Evolutionary conservation across 176 grass and related monocot genomes (phyloP), one percentile per base, ranked within the genome.

Genomic region (Cenchrus purpureus): DNA sequence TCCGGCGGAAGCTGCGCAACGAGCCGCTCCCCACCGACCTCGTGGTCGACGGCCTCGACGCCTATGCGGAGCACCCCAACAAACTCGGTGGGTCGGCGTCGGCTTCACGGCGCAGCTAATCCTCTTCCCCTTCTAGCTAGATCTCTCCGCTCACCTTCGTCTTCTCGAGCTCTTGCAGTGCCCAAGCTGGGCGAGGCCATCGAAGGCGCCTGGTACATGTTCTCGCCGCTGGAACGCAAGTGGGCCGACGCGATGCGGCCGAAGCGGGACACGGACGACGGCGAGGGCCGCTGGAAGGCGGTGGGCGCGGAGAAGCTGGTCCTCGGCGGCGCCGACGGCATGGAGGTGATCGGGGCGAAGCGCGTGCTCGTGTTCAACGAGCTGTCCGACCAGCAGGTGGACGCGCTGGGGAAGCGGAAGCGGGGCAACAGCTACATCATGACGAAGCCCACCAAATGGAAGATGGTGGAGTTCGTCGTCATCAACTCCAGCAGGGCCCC

Each of bases 381-480:
- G 53, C 2, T 10, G 28, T 11, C 48, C 45, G 16, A 20, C 61
- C 9, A 65, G 14, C 9, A 65, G 22, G 8, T 1, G 44, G 77
- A 15, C 16, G 16, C 29, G 22, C 0, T 0, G 6, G 54, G 25
- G 12, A 45, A 28, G 55, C 19, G 57, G 0, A 64, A 8, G 58
- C 37, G 42, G 58, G n/a, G 0, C 2, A 45, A 58, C 51, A 44
- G 1, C 19, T 3, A 1, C 37, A 37, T 25, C 34, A 40, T 40
- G 42, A 2, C 20, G 6, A 82, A 51, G 61, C 44, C 77, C 61
- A 71, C 80, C 53, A 55, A 28, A 53, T 82, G 80, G 80, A 82
- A 45, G 80, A 82, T 82, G 80, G 12, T 31, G 37, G 80, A 71
- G 67, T 70, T 71, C 67, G 37, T 82, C 79, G 42, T 3, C 79